Conservation (phyloP, 2,329 filamentous ascomycete species). For the Fragosphaeria purpurea region DNA sequence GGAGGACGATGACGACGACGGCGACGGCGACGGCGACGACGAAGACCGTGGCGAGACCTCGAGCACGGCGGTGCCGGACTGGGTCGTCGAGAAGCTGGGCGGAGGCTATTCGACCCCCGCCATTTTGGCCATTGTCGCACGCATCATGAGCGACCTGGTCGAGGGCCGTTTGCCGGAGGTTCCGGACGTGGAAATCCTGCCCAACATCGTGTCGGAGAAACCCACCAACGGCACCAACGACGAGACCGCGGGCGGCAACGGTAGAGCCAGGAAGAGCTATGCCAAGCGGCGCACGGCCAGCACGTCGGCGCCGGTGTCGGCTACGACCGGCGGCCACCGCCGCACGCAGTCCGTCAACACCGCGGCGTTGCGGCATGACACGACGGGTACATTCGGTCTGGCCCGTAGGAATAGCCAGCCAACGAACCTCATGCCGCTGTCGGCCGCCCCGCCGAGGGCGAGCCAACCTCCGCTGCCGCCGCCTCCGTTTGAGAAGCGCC, state of each 20-base stretch:
- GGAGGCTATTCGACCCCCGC: slow-evolving; percentile 36
- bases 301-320: background rate
- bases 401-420: slow-evolving; percentile 11
- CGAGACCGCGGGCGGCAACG: slow-evolving; percentile 11
- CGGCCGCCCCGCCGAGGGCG: background rate
- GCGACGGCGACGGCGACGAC: slow-evolving; percentile 19
- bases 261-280: slow-evolving; percentile 7
- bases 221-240: slow-evolving; percentile 3
- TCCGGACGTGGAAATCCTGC: slow-evolving; percentile 50
- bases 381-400: slow-evolving; percentile 10
- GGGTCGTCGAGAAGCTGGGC: slow-evolving; percentile 37
- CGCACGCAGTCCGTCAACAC: slow-evolving; percentile 23
- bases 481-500: slow-evolving; percentile 10
- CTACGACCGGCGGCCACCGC: slow-evolving; percentile 13
- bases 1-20: slow-evolving; percentile 23
- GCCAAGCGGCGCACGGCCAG: slow-evolving; percentile 5
- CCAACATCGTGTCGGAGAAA: slow-evolving; percentile 29
- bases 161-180: slow-evolving; percentile 33
- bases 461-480: background rate
- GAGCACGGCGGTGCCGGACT: slow-evolving; percentile 35
- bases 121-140: slow-evolving; percentile 37
- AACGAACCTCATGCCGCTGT: background rate
- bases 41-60: slow-evolving; percentile 21
- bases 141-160: slow-evolving; percentile 35
- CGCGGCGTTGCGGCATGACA: slow-evolving; percentile 7